Percentiles rank a stretch among this genome's conserved stretches.
phyloP scores from a whole-genome alignment of 2,329 filamentous ascomycete species.

The Pyrenophora teres region DNA sequence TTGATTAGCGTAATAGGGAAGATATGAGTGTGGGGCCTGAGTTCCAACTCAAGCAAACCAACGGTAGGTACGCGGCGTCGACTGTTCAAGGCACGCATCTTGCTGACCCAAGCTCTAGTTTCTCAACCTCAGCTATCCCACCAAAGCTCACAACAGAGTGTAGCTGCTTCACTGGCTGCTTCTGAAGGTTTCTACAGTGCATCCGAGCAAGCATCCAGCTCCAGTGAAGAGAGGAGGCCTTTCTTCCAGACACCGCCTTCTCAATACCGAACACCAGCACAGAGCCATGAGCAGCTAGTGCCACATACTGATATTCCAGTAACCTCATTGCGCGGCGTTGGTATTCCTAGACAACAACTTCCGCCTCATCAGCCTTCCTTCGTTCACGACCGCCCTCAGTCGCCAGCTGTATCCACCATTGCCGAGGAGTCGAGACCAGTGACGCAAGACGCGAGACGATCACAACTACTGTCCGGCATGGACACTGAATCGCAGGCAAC shows the following conservation, averaged over 20 bases:
- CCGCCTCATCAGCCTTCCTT: conserved; percentile 15
- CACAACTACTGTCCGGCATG: conserved; percentile 30
- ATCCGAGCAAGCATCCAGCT: conserved; percentile 47
- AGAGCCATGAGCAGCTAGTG: conserved; percentile 46
- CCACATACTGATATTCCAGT: conserved; percentile 31
- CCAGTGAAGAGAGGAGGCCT: conserved; percentile 40
- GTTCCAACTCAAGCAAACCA: conserved; percentile 50
- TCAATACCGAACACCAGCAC: conserved; percentile 38
- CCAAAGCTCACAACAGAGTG: conserved; percentile 51
- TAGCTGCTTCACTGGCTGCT: conserved; percentile 55
- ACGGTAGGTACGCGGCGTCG: conserved; percentile 43
- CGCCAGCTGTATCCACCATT: conserved; percentile 40
- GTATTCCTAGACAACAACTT: conserved; percentile 38
- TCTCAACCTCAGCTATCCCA: conserved; percentile 49
- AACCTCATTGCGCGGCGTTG: conserved; percentile 41
- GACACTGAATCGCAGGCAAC: conserved; percentile 43
- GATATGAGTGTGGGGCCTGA: conserved; percentile 46
- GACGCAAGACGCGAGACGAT: conserved; percentile 30
- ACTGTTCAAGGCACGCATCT: conserved; percentile 4
- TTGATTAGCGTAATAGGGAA: conserved; percentile 33
- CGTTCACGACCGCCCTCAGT: conserved; percentile 25
- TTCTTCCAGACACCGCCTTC: conserved; percentile 45
- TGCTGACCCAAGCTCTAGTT: conserved; percentile 37
- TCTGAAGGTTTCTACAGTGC: conserved; percentile 58
- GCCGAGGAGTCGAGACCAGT: conserved; percentile 37